Percentiles rank a stretch among this genome's conserved stretches.
Conservation (phyloP, 139 green algal species). For the Chlorella sorokiniana region DNA sequence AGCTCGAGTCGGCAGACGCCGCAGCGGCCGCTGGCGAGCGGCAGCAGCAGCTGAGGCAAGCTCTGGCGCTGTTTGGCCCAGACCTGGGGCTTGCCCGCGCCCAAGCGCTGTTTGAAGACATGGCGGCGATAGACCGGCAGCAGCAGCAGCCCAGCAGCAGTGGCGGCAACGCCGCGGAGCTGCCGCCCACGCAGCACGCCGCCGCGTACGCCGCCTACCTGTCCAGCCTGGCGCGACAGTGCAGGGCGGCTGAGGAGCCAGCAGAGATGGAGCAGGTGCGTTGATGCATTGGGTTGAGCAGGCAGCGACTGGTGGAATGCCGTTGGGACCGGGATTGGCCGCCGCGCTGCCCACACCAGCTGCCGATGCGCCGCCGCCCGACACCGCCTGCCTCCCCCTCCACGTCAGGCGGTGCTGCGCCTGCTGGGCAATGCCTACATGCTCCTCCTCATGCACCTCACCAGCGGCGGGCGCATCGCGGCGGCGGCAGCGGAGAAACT, state of each 20-base stretch:
- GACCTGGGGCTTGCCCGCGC: not conserved
- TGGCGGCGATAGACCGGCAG: not conserved
- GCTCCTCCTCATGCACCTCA: slow-evolving; percentile 40
- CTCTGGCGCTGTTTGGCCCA: slow-evolving; percentile 8
- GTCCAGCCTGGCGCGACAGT: slow-evolving; percentile 23
- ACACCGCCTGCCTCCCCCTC: not conserved
- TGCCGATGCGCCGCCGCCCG: no score
- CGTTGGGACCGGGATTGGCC: not conserved
- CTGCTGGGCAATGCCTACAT: slow-evolving; percentile 37
- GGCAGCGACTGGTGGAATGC: not conserved
- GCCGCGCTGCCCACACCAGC: not conserved
- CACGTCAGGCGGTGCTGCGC: slow-evolving; percentile 17
- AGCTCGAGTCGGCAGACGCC: not conserved
- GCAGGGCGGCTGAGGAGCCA: not conserved
- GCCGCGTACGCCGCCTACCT: slow-evolving; percentile 18
- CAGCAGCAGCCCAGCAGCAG: not conserved
- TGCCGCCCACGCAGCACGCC: slow-evolving; percentile 6
- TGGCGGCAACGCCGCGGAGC: not conserved
- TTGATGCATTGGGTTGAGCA: not conserved
- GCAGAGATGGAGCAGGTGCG: slow-evolving; percentile 8
- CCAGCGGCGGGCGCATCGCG: slow-evolving; percentile 37
- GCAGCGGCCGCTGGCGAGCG: not conserved
- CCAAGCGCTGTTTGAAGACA: not conserved
- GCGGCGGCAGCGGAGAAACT: slow-evolving; percentile 35
- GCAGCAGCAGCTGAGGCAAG: not conserved